A percentile compares a stretch with the other conserved stretches of the same genome.
Evolutionary conservation across 345 rosid genomes (phyloP).

Genomic region (Hevea brasiliensis): DNA sequence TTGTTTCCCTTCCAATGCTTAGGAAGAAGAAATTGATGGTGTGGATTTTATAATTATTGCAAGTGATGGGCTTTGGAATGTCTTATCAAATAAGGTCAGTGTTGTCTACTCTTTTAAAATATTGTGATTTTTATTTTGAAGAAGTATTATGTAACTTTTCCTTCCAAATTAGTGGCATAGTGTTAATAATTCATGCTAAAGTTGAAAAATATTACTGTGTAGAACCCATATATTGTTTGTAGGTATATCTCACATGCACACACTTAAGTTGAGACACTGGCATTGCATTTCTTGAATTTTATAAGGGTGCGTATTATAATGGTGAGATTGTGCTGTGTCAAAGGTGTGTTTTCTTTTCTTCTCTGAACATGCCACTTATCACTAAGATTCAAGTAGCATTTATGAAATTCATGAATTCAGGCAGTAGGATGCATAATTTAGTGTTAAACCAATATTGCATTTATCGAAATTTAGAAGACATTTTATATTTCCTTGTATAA

Average conservation of each 20-base stretch:
- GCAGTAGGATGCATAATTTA: neutral
- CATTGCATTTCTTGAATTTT: neutral
- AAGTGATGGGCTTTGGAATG: conserved; percentile 69
- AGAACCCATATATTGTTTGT: neutral
- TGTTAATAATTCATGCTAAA: too few species aligned
- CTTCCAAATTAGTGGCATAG: neutral
- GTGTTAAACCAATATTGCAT: neutral
- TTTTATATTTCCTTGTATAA: neutral
- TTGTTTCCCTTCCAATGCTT: conserved; percentile 9
- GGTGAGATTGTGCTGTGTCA: neutral
- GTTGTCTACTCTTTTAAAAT: neutral
- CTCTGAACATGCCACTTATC: neutral
- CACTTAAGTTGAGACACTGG: too few species aligned
- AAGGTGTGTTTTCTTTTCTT: neutral
- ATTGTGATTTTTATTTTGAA: too few species aligned
- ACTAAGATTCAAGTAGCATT: neutral
- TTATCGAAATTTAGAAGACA: neutral
- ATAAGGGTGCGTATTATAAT: neutral
- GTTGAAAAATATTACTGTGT: too few species aligned
- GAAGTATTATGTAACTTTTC: neutral
- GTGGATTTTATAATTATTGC: conserved; percentile 58
- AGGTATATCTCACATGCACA: too few species aligned
- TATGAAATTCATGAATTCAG: neutral
- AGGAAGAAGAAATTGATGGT: conserved; percentile 54
- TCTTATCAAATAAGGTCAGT: conserved; percentile 50